Conservation (phyloP, 768 basidiomycete genomes). For the Boletus edulis region DNA sequence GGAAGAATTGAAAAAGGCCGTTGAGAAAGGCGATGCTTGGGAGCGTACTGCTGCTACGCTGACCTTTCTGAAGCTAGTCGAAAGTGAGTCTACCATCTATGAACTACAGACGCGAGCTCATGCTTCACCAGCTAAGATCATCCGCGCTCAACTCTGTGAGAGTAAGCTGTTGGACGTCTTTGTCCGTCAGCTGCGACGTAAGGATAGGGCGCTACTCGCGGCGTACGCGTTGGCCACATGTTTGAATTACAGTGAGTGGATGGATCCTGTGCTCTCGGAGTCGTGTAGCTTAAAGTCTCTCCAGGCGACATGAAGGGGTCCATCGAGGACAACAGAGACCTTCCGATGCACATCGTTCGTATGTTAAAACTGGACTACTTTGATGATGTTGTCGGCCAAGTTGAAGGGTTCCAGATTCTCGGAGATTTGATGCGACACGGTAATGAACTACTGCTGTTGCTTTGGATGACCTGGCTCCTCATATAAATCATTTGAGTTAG, state of each 20-base stretch:
- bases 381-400: slow-evolving; percentile 18
- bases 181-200: slow-evolving; percentile 13
- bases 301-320: slow-evolving; percentile 13
- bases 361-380: slow-evolving; percentile 22
- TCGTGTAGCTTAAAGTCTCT: not conserved
- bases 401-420: slow-evolving; percentile 24
- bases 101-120: not conserved
- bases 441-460: not conserved
- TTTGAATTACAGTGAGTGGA: slow-evolving; percentile 16
- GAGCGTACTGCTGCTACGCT: slow-evolving; percentile 25
- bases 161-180: slow-evolving; percentile 10
- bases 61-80: slow-evolving; percentile 20
- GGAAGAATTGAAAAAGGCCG: slow-evolving; percentile 3
- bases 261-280: not conserved
- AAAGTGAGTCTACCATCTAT: slow-evolving; percentile 7
- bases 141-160: slow-evolving; percentile 10
- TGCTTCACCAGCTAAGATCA: not conserved
- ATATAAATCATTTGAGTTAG: slow-evolving; percentile 3
- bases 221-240: slow-evolving; percentile 21
- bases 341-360: slow-evolving; percentile 13
- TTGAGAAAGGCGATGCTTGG: not conserved
- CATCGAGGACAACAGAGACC: slow-evolving; percentile 5
- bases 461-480: not conserved
- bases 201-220: slow-evolving; percentile 17
- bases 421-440: slow-evolving; percentile 19